A percentile compares a stretch with the other conserved stretches of the same genome.
Evolutionary conservation across 495 filamentous ascomycete genomes (phyloP).

Genomic region (Aspergillus panamensis): DNA sequence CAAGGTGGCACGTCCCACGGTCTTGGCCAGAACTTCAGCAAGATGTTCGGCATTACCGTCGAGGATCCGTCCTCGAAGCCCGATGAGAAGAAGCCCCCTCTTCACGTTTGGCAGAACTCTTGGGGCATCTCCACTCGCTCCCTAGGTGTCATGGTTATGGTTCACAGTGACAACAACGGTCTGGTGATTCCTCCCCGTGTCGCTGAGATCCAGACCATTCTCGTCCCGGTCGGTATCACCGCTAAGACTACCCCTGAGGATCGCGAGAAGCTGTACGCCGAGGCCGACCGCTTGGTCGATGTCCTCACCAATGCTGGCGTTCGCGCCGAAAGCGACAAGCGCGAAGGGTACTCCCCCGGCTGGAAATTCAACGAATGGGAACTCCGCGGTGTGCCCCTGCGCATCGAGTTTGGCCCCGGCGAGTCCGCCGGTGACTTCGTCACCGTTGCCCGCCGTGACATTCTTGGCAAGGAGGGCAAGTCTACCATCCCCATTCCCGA

Average conservation of each 20-base stretch:
- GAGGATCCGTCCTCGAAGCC: slow-evolving; percentile 81
- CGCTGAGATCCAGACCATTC: slow-evolving; percentile 77
- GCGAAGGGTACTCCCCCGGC: slow-evolving; percentile 85
- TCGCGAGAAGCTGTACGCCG: slow-evolving; percentile 63
- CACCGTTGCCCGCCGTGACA: slow-evolving; percentile 81
- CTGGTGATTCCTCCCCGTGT: slow-evolving; percentile 87
- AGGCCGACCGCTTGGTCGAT: slow-evolving; percentile 63
- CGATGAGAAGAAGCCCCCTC: slow-evolving; percentile 63
- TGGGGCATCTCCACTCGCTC: slow-evolving; percentile 96
- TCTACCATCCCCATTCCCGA: slow-evolving; percentile 68
- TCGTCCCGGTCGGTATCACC: slow-evolving; percentile 92
- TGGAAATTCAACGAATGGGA: slow-evolving; percentile 99
- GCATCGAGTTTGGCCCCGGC: slow-evolving; percentile 92
- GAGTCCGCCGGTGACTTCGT: slow-evolving; percentile 81
- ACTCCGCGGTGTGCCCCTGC: slow-evolving; percentile 86
- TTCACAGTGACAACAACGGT: slow-evolving; percentile 91
- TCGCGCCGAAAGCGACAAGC: slow-evolving; percentile 68
- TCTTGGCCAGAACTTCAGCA: slow-evolving; percentile 94
- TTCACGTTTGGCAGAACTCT: slow-evolving; percentile 95
- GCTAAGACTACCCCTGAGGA: slow-evolving; percentile 79
- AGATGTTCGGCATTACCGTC: slow-evolving; percentile 97
- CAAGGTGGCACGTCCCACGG: slow-evolving; percentile 94
- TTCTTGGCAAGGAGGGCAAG: slow-evolving; percentile 64
- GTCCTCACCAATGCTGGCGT: slow-evolving; percentile 63
- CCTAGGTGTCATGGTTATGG: slow-evolving; percentile 97